Percentiles rank a stretch among this genome's conserved stretches.
phyloP scores from a whole-genome alignment of 257 asterid genomes.

The Anisodus acutangulus region DNA sequence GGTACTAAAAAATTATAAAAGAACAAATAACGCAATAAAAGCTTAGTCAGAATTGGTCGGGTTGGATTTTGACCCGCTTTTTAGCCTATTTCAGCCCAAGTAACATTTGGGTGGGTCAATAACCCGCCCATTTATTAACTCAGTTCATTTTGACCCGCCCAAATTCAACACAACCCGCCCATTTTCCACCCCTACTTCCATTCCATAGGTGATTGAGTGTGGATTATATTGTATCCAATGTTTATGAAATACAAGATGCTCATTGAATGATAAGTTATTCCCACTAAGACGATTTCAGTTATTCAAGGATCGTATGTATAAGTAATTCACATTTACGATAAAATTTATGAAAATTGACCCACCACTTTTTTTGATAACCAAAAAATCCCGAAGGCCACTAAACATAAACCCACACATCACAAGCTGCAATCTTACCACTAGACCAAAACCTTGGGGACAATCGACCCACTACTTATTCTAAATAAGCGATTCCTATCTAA shows the following conservation, averaged over 20 bases:
- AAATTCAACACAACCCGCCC: no score
- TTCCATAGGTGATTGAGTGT: neutral
- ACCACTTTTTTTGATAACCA: neutral
- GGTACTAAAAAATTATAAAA: no score
- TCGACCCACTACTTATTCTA: neutral
- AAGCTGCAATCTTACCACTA: neutral
- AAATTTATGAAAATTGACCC: slow-evolving; percentile 7
- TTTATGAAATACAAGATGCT: neutral
- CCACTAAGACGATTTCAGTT: neutral
- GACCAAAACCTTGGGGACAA: neutral
- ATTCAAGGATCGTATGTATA: neutral
- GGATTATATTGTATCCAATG: neutral
- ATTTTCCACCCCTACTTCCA: no score
- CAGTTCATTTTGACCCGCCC: no score
- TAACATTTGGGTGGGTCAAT: no score
- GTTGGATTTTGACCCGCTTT: no score
- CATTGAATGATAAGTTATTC: neutral
- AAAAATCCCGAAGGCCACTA: neutral
- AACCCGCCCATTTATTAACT: no score
- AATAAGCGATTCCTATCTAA: neutral
- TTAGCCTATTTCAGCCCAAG: no score
- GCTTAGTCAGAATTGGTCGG: no score
- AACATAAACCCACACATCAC: neutral
- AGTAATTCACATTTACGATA: neutral
- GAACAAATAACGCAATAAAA: no score